Evolutionary conservation across 805 yeast genomes (phyloP).

Genomic region (Saturnispora saitoi): DNA sequence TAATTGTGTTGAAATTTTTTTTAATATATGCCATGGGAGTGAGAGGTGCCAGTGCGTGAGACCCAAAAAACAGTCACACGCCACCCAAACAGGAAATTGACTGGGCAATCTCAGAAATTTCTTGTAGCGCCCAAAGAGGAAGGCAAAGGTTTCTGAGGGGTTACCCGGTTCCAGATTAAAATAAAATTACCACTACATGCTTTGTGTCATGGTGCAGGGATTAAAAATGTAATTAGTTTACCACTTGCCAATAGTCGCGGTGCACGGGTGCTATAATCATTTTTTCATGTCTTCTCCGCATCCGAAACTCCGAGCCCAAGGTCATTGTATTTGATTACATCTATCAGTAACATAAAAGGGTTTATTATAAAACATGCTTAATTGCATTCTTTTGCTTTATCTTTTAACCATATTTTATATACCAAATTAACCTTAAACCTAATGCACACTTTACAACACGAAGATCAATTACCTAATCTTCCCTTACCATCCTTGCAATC

Average conservation of each 20-base stretch:
- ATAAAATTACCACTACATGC: not conserved
- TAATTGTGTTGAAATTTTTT: slow-evolving; percentile 3
- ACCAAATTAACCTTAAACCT: too few species aligned
- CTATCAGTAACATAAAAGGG: not conserved
- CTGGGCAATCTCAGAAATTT: slow-evolving; percentile 5
- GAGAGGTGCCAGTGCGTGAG: not conserved
- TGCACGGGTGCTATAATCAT: not conserved
- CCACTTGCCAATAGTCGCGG: too few species aligned
- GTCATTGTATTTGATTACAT: not conserved
- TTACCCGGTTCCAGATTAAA: slow-evolving; percentile 10
- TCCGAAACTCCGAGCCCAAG: slow-evolving; percentile 3
- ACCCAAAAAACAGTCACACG: slow-evolving; percentile 11
- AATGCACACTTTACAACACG: slow-evolving; percentile 28
- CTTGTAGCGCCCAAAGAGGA: slow-evolving; percentile 15
- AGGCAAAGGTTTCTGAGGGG: slow-evolving; percentile 8
- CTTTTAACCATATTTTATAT: too few species aligned
- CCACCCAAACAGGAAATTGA: slow-evolving; percentile 6
- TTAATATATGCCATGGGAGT: not conserved
- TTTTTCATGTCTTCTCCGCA: not conserved
- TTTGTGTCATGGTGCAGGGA: not conserved
- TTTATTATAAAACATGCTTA: not conserved
- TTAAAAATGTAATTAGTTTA: too few species aligned
- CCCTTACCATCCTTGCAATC: slow-evolving; percentile 52
- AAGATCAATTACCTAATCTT: slow-evolving; percentile 41
- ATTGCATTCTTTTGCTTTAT: not conserved